A percentile compares a stretch with the other conserved stretches of the same genome.
Conservation (phyloP, 495 filamentous ascomycete genomes). For the Penicillium silybi region DNA sequence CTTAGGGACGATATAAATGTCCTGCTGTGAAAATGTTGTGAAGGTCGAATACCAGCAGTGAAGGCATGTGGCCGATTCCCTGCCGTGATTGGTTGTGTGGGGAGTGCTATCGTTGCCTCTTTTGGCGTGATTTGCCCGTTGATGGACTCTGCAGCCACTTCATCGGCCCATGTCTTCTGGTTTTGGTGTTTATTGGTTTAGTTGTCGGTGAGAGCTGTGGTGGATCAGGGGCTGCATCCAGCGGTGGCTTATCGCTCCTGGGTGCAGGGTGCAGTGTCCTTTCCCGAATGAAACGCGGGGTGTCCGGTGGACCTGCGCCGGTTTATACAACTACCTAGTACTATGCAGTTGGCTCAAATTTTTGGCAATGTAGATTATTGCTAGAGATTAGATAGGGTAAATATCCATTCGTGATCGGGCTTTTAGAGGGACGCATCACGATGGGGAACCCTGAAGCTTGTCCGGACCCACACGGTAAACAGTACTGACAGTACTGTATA, state of each 20-base stretch:
- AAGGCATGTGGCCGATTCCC: constrained; percentile 1
- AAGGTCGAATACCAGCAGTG: neutral
- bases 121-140: neutral
- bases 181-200: neutral
- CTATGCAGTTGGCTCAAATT: too few relatives aligned
- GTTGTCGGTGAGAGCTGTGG: neutral
- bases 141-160: neutral
- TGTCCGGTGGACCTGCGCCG: too few relatives aligned
- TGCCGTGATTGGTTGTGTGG: neutral
- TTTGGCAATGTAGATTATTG: too few relatives aligned
- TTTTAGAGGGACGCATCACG: too few relatives aligned
- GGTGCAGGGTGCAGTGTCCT: too few relatives aligned
- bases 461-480: neutral
- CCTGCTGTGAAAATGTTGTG: too few relatives aligned
- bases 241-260: too few relatives aligned
- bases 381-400: too few relatives aligned
- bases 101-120: neutral
- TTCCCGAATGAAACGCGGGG: too few relatives aligned
- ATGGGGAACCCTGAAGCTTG: neutral
- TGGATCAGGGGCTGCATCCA: neutral
- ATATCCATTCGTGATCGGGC: too few relatives aligned
- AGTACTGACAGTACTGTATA: too few relatives aligned
- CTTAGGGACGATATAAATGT: neutral
- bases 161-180: neutral
- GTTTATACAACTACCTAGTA: too few relatives aligned